Conservation (phyloP, 371 early-diverging fungal genomes). For the Massospora cicadina region DNA sequence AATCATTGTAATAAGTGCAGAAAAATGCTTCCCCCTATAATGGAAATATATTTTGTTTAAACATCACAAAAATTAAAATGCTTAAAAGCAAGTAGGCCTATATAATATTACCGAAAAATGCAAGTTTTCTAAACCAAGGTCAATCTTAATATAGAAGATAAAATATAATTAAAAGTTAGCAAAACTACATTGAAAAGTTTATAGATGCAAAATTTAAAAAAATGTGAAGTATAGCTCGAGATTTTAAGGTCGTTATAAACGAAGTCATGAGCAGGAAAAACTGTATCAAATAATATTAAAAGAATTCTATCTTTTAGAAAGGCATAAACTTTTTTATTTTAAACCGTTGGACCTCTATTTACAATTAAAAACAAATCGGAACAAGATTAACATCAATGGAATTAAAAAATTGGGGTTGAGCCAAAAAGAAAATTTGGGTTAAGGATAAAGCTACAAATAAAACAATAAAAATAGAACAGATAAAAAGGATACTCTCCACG, state of each 20-base stretch:
- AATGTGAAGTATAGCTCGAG: not conserved
- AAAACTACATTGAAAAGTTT: not conserved
- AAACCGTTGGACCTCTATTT: not conserved
- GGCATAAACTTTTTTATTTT: not conserved
- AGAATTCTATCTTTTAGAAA: not conserved
- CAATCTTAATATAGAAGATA: not conserved
- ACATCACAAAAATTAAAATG: not conserved
- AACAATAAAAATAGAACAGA: not conserved
- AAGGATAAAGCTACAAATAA: not conserved
- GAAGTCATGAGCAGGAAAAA: no score
- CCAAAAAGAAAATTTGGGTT: not conserved
- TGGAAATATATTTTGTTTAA: not conserved
- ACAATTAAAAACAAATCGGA: not conserved
- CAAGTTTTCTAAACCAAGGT: not conserved
- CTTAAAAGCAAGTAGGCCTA: not conserved
- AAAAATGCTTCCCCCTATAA: no score
- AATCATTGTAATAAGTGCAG: no score
- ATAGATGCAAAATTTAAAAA: not conserved
- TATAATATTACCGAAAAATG: not conserved
- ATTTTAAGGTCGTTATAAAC: no score
- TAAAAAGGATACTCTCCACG: constrained; percentile 20
- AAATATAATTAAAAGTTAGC: not conserved
- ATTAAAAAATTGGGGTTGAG: not conserved
- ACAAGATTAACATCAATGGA: not conserved
- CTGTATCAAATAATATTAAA: no score